A percentile compares a stretch with the other conserved stretches of the same genome.
Evolutionary conservation across 2,329 filamentous ascomycete genomes (phyloP).

Genomic region (Fusarium piperis): DNA sequence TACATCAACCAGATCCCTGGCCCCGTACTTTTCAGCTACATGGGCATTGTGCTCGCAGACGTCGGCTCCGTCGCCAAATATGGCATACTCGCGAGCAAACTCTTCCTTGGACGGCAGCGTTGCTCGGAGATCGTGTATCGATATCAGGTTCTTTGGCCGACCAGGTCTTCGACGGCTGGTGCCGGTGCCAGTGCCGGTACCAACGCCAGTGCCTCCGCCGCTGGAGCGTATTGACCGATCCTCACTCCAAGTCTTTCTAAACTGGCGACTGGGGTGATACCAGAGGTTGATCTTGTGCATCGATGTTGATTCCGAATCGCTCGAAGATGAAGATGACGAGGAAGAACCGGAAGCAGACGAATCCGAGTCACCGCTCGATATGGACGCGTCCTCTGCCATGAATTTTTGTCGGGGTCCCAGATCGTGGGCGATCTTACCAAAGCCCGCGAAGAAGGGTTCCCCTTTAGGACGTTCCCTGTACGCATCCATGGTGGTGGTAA

Average conservation of each 20-base stretch:
- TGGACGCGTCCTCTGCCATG: constrained; percentile 60
- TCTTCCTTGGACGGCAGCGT: constrained; percentile 81
- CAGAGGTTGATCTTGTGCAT: constrained; percentile 67
- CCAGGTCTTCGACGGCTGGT: constrained; percentile 59
- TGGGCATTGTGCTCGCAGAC: constrained; percentile 86
- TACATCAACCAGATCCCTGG: constrained; percentile 77
- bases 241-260: constrained; percentile 66
- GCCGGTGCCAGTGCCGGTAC: constrained; percentile 61
- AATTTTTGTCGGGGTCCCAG: constrained; percentile 58
- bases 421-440: constrained; percentile 64
- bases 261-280: constrained; percentile 63
- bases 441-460: constrained; percentile 66
- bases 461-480: constrained; percentile 60
- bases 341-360: constrained; percentile 61
- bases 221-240: constrained; percentile 68
- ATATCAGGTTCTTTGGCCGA: constrained; percentile 74
- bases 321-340: constrained; percentile 65
- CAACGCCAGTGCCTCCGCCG: constrained; percentile 65
- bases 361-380: constrained; percentile 60
- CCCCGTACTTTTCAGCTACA: constrained; percentile 77
- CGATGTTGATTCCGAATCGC: constrained; percentile 71
- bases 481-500: constrained; percentile 58
- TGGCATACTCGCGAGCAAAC: constrained; percentile 81
- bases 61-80: constrained; percentile 83
- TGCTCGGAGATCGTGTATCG: constrained; percentile 75